These are phyloP conservation scores for Ophiostoma pallidulum DNA, from an alignment of 2,329 filamentous ascomycete species.

Conservation along the genomic window DNA sequence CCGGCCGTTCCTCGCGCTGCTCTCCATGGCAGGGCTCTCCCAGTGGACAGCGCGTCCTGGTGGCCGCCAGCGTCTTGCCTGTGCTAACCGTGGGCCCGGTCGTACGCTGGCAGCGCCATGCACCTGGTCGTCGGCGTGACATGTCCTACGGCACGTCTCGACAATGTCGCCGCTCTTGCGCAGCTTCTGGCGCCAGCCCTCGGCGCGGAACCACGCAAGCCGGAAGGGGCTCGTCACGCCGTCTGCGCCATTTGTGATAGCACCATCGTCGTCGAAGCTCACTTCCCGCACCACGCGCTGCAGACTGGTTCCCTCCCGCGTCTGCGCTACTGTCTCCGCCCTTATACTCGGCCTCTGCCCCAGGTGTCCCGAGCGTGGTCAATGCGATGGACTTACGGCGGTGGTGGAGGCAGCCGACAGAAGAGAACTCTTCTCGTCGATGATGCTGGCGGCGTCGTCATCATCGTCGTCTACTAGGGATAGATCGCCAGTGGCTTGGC, in stretches of 20 bases:
- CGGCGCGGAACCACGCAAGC: constrained; percentile 29
- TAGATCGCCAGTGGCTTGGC: background rate
- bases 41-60: constrained; percentile 6
- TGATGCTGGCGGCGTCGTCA: constrained; percentile 17
- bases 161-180: constrained; percentile 25
- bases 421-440: constrained; percentile 25
- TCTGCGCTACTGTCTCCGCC: background rate
- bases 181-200: constrained; percentile 29
- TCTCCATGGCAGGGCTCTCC: background rate
- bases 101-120: too few relatives aligned
- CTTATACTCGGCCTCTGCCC: background rate
- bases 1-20: background rate
- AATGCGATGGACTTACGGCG: constrained; percentile 18
- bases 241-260: background rate
- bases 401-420: constrained; percentile 16
- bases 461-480: constrained; percentile 4
- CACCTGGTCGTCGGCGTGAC: constrained; percentile 20
- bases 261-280: background rate
- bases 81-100: background rate
- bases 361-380: constrained; percentile 28
- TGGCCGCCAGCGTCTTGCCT: constrained; percentile 2
- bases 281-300: background rate
- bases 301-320: constrained; percentile 1
- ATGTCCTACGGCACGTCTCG: constrained; percentile 26
- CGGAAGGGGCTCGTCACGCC: constrained; percentile 18